A percentile compares a stretch with the other conserved stretches of the same genome.
Conservation (phyloP, 495 filamentous ascomycete genomes). For the Mycothermus thermophilus region DNA sequence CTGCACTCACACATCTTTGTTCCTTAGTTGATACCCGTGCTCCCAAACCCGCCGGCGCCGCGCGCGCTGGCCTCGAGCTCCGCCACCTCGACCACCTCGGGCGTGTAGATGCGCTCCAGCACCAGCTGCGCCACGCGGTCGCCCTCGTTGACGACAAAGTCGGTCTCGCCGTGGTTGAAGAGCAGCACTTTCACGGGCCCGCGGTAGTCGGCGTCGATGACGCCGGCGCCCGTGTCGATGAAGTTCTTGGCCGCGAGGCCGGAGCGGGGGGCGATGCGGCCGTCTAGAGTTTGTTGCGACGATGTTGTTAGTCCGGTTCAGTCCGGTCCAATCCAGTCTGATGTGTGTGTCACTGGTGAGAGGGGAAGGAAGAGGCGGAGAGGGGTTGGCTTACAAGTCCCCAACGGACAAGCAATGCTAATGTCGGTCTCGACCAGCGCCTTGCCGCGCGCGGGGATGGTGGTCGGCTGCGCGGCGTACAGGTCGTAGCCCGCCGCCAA, state of each 20-base stretch:
- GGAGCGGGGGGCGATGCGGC: conserved; percentile 79
- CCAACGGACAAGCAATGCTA: conserved; percentile 71
- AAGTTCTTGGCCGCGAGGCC: conserved; percentile 86
- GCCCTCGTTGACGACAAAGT: conserved; percentile 71
- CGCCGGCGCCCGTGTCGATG: conserved; percentile 88
- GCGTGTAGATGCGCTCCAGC: conserved; percentile 84
- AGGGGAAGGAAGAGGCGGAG: not conserved
- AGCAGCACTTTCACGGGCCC: conserved; percentile 87
- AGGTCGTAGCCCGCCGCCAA: conserved; percentile 91
- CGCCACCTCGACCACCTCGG: conserved; percentile 75
- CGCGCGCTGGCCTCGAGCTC: conserved; percentile 81
- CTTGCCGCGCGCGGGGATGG: conserved; percentile 70
- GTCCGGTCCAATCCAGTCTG: too few species aligned
- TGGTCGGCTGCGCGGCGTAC: conserved; percentile 56
- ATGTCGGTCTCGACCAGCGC: conserved; percentile 82
- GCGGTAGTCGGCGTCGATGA: conserved; percentile 95
- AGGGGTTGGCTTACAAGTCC: conserved; percentile 52
- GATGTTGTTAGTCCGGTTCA: too few species aligned
- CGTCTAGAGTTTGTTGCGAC: conserved; percentile 55
- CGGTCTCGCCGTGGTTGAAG: conserved; percentile 76
- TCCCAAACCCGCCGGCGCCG: conserved; percentile 87
- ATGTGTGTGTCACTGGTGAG: too few species aligned
- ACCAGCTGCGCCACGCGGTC: conserved; percentile 90
- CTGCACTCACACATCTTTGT: too few species aligned
- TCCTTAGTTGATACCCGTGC: too few species aligned